Base-by-base conservation (phyloP, 441 rosid species). In the Geranium incanum region DNA sequence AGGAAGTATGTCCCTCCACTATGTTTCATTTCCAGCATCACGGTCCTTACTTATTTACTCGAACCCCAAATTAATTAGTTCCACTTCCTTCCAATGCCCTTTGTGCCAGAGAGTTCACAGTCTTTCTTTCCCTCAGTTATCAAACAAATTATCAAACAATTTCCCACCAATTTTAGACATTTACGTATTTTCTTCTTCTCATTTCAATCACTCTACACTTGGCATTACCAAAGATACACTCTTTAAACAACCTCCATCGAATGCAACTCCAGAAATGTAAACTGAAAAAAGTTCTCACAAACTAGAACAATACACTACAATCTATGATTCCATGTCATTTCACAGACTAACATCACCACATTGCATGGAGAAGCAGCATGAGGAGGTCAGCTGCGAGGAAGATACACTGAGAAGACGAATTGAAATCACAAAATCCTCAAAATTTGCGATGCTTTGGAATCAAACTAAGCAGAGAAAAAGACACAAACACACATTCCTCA, bases 291-390 rank as follows among this genome's bases (percentile, higher is more conserved):
- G 3, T 21, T 60, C 36, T 21, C 12, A 21, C 5, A 19, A 60
- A 21, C 33, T 36, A 60, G 6, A 52, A 59, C 8, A 21, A 19
- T 19, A 60, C 0, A 19, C n/a, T 9, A 57, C 19, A 16, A 16
- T 57, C 28, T 13, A 60, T 21, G 66, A 8, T 60, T 60, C 66
- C 66, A 60, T 2, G 12, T 21, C 66, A 60, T 60, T 60, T 19
- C 66, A 60, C 12, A 60, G 19, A 60, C 36, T 60, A 60, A 21
- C 66, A 60, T 21, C 66, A 60, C 21, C 23, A 60, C 66, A 60
- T 60, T 60, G 66, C 66, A 60, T 21, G 66, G 36, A 60, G 7
- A 60, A 19, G n/a, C 66, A 19, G 66, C 23, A 21, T 9, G 19
- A 19, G 23, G 2, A 60, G 2, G 66, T 60, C n/a, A 21, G 23